Conservation (phyloP, 352 stramenopile species). For the Discostella stelligera region DNA sequence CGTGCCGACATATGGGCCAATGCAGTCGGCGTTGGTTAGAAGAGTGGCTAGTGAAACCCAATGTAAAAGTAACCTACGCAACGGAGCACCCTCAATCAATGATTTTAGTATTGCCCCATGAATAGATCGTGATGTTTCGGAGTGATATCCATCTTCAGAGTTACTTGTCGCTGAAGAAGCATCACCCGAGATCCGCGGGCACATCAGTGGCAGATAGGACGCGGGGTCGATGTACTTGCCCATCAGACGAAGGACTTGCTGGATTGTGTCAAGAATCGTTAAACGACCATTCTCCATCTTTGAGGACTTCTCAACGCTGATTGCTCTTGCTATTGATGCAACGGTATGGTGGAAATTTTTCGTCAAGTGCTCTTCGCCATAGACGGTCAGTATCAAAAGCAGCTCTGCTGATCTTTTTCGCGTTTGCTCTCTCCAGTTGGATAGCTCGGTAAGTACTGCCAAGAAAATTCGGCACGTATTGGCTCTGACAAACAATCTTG, state of each 20-base stretch:
- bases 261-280: conserved; percentile 26
- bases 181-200: conserved; percentile 41
- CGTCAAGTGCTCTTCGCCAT: conserved; percentile 90
- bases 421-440: conserved; percentile 88
- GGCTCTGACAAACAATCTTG: conserved; percentile 88
- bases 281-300: conserved; percentile 16
- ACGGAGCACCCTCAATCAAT: conserved; percentile 32
- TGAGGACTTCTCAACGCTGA: conserved; percentile 17
- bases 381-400: conserved; percentile 89
- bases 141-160: conserved; percentile 43
- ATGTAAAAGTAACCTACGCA: conserved; percentile 27
- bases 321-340: conserved; percentile 36
- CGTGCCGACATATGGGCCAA: conserved; percentile 37
- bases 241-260: conserved; percentile 37
- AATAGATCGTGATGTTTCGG: conserved; percentile 14
- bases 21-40: conserved; percentile 34
- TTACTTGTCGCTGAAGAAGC: conserved; percentile 34
- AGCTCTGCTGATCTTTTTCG: conserved; percentile 86
- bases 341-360: conserved; percentile 57
- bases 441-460: conserved; percentile 88
- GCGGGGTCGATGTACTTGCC: conserved; percentile 51
- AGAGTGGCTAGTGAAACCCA: conserved; percentile 20
- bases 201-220: conserved; percentile 42
- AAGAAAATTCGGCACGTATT: conserved; percentile 89
- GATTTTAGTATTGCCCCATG: conserved; percentile 34